Conservation (phyloP, 306 rosid genomes). For the Nissolia schottii region DNA sequence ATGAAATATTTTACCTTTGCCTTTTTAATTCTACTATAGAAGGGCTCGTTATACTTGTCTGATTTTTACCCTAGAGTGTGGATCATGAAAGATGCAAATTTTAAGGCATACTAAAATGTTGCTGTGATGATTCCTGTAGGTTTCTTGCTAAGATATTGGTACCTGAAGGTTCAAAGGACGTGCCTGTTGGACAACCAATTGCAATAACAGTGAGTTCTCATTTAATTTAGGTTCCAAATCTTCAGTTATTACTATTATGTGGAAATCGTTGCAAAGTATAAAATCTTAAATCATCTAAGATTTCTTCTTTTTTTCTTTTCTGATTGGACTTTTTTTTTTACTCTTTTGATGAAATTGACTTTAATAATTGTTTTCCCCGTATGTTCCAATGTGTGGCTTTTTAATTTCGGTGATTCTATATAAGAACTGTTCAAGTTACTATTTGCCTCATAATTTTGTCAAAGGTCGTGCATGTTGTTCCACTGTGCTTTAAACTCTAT, state of each 20-base stretch:
- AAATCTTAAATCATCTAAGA: too few species aligned
- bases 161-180: constrained; percentile 89
- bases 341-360: background rate
- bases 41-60: background rate
- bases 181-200: constrained; percentile 88
- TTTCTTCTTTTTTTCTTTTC: background rate
- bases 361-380: background rate
- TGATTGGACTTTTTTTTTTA: background rate
- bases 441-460: constrained; percentile 9
- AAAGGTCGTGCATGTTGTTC: too few species aligned
- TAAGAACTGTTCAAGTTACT: constrained; percentile 1
- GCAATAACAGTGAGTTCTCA: constrained; percentile 64
- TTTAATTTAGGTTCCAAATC: constrained; percentile 25
- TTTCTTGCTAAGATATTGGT: constrained; percentile 89
- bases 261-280: background rate
- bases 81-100: constrained; percentile 10
- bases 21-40: background rate
- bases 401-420: constrained; percentile 2
- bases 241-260: constrained; percentile 16
- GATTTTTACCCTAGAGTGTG: constrained; percentile 8
- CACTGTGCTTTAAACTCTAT: too few species aligned
- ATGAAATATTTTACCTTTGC: background rate
- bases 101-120: constrained; percentile 20
- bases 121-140: constrained; percentile 44
- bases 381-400: background rate